Percentiles rank a stretch among this genome's conserved stretches.
phyloP scores from a whole-genome alignment of 2,329 filamentous ascomycete species.

The Whalleya microplaca region DNA sequence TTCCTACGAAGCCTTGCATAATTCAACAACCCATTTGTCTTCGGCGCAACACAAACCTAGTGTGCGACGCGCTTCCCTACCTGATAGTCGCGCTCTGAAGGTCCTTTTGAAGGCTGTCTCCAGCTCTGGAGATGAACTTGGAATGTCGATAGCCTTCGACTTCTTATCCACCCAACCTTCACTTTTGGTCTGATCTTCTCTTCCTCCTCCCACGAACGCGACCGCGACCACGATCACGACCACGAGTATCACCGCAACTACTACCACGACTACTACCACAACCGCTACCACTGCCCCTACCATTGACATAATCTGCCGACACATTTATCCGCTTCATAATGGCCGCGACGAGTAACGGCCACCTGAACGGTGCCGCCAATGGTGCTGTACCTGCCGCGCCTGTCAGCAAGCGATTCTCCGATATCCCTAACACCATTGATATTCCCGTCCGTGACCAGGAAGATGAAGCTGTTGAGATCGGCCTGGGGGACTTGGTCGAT shows the following conservation, averaged over 20 bases:
- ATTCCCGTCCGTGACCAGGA: constrained; percentile 68
- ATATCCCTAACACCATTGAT: constrained; percentile 68
- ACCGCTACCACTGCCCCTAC: not conserved
- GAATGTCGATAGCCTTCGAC: constrained; percentile 4
- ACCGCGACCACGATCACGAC: not conserved
- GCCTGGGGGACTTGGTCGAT: constrained; percentile 87
- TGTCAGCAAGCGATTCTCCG: constrained; percentile 62
- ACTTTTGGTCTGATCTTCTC: constrained; percentile 1
- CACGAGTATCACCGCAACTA: too few relatives aligned
- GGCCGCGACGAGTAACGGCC: constrained; percentile 49
- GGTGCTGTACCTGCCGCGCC: constrained; percentile 41
- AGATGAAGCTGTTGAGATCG: constrained; percentile 85
- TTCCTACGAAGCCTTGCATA: not conserved
- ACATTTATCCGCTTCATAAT: constrained; percentile 35
- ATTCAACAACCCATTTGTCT: not conserved
- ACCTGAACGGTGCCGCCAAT: constrained; percentile 48
- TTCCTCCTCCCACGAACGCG: not conserved
- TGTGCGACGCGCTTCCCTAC: not conserved
- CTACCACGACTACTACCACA: too few relatives aligned
- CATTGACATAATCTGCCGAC: not conserved
- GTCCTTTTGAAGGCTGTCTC: constrained; percentile 13
- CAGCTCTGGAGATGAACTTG: constrained; percentile 13
- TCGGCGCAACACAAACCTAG: not conserved
- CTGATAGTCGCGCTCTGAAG: not conserved
- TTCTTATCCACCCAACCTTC: not conserved